Evolutionary conservation across 163 green algal species (phyloP), one percentile per base, ranked within the genome.

Genomic region (Scenedesmus sp.): DNA sequence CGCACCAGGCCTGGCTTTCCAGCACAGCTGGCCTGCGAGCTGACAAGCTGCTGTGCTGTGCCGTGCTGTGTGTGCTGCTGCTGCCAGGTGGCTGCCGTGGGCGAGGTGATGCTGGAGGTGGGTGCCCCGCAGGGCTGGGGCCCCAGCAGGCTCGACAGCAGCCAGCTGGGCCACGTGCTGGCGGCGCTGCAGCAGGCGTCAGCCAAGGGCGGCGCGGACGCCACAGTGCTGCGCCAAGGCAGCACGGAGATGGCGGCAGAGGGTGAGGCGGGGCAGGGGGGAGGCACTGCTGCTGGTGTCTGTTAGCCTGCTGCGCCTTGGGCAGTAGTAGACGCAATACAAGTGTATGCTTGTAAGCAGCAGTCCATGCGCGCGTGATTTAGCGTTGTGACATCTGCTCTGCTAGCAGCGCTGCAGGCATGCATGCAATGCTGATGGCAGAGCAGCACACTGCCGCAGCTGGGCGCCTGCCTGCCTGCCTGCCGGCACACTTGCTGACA

Each of bases 41-140:
- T 18, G 1, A 23, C 66, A 34, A 62, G n/a, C 13, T 57, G 62
- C n/a, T 89, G 34, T 46, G 55, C 59, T 26, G 88, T 64, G 1
- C 15, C 16, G 60, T 90, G 46, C 4, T 56, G 8, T 26, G 26
- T 70, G 52, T 84, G 16, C 89, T 94, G 20, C 87, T 93, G 88
- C 20, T 89, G 13, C 23, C 93, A 98, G 96, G 93, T 98, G 34
- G 64, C 89, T 73, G 94, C 93, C 20, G 92, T 96, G n/a, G 97
- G 97, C 12, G 97, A 99, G 94, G 90, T 95, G 73, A 73, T 98
- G 64, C 89, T 97, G 6, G 94, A 97, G 90, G 93, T 98, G 74
- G 97, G 97, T 66, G 93, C 86, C 8, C 91, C 96, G 1, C 54
- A 74, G 4, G 82, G 90, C 26, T 98, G 96, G 95, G 97, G 97